Conservation (phyloP, 2,329 filamentous ascomycete genomes). For the Reticulascus tulasneorum region DNA sequence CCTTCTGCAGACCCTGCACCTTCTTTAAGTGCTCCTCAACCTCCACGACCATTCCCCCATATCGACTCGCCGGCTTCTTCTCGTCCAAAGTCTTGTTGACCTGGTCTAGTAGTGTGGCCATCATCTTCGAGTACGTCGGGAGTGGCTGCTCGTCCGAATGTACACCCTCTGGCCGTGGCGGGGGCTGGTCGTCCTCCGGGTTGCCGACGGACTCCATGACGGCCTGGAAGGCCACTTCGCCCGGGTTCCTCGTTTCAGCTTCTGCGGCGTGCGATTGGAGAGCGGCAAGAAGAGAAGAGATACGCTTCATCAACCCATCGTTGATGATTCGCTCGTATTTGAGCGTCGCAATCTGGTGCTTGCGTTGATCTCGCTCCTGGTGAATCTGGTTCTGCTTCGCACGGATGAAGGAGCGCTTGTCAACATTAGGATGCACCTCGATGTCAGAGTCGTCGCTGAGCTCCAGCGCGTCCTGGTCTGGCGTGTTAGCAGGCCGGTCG, state of each 20-base stretch:
- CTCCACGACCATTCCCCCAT: constrained; percentile 73
- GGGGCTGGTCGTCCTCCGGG: constrained; percentile 70
- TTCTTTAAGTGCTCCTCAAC: constrained; percentile 73
- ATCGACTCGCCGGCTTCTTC: constrained; percentile 62
- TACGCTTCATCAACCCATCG: constrained; percentile 80
- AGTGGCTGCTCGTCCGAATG: constrained; percentile 69
- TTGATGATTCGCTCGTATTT: constrained; percentile 94
- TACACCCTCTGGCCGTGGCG: constrained; percentile 72
- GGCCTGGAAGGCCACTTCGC: constrained; percentile 82
- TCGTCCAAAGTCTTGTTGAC: constrained; percentile 83
- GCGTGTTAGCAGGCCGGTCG: constrained; percentile 6
- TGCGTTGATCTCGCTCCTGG: constrained; percentile 79
- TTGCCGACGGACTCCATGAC: constrained; percentile 78
- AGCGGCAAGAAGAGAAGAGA: constrained; percentile 71
- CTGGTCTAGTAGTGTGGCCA: constrained; percentile 91
- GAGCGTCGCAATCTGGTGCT: constrained; percentile 82
- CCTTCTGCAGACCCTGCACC: constrained; percentile 71
- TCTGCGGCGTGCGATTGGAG: constrained; percentile 71
- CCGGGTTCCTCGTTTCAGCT: constrained; percentile 61
- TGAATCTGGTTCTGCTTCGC: constrained; percentile 98
- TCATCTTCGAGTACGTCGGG: constrained; percentile 93
- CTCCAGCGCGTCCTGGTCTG: constrained; percentile 74
- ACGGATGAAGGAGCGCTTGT: constrained; percentile 96
- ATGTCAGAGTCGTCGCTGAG: constrained; percentile 97
- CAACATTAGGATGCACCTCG: constrained; percentile 97